Evolutionary conservation across 2,329 filamentous ascomycete species (phyloP).

Genomic region (Xylariomycetidae sp.): DNA sequence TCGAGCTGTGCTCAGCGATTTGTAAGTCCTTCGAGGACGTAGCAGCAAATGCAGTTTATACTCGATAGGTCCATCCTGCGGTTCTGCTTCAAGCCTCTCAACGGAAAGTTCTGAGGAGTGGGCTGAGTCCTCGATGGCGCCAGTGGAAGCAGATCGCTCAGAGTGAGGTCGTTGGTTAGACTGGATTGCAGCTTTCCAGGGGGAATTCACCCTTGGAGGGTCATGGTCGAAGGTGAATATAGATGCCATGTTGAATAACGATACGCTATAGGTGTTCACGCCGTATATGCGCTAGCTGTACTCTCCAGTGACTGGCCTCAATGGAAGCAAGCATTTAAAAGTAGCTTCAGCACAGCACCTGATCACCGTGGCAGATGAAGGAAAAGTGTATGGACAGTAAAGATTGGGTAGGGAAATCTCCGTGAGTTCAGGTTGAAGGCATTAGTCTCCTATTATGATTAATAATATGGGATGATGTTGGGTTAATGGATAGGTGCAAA

Average conservation of each 20-base stretch:
- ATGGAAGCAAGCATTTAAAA: too few species aligned
- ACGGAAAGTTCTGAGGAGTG: constrained; percentile 33
- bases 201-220: constrained; percentile 81
- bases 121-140: constrained; percentile 21
- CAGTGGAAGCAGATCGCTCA: constrained; percentile 29
- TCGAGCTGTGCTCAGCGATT: constrained; percentile 60
- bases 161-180: constrained; percentile 28
- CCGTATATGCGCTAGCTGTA: too few species aligned
- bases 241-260: constrained; percentile 93
- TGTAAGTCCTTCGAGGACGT: constrained; percentile 70
- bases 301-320: too few species aligned
- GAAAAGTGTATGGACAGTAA: too few species aligned
- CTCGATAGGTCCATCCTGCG: constrained; percentile 89
- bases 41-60: constrained; percentile 93
- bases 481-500: constrained; percentile 21
- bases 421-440: too few species aligned
- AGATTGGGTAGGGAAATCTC: too few species aligned
- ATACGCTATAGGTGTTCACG: too few species aligned
- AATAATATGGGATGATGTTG: constrained; percentile 22
- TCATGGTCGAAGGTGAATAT: constrained; percentile 94
- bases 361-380: too few species aligned
- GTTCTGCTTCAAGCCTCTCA: constrained; percentile 77
- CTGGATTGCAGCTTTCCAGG: constrained; percentile 67
- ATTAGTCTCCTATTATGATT: constrained; percentile 11
- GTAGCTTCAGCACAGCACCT: too few species aligned